Base-by-base conservation (phyloP, 1,284 basidiomycete species). In the Heterobasidion irregulare region DNA sequence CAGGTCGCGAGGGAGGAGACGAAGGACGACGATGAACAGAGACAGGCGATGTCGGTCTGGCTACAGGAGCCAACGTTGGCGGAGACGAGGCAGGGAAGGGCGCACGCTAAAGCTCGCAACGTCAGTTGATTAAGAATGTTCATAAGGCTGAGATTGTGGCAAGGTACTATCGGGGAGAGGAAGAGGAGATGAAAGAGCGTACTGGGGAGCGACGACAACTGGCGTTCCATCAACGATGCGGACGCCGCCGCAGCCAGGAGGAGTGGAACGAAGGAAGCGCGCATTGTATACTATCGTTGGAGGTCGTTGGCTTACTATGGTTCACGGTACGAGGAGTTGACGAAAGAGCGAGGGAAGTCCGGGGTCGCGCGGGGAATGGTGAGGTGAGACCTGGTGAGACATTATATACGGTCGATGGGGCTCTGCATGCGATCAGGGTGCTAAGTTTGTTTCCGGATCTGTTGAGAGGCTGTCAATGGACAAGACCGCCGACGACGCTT, bases 1-100 rank as follows among this genome's bases (percentile, higher is more conserved):
- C 83, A 85, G 2, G 56, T 7, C 38, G 77, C 77, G 56, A 75
- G 73, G 56, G 67, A 68, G 54, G 59, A 53, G 63, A 84, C 66
- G 66, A 82, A 86, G 9, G 58, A 52, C 9, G 61, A 3, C 64
- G 66, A 70, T 5, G 70, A 70, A 75, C 83, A 85, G 43, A 84
- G 70, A 61, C 83, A 86, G 36, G 57, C 60, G 63, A 76, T 71
- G 64, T 84, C 78, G n/a, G 62, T 64, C 3, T 63, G 43, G 26
- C 58, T 26, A 68, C 83, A 85, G 54, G 59, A 62, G 52, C 70
- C 76, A 35, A 67, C 62, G 59, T 74, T 59, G 32, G 78, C 75
- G 57, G 58, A 65, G 7, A 64, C 52, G 10, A 80, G 61, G 66
- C 83, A 85, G 16, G 65, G 2, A 6, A 52, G 34, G 5, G 79